Evolutionary conservation across 371 early-diverging fungal genomes (phyloP), one percentile per base, ranked within the genome.

Genomic region (Mucor indicus): DNA sequence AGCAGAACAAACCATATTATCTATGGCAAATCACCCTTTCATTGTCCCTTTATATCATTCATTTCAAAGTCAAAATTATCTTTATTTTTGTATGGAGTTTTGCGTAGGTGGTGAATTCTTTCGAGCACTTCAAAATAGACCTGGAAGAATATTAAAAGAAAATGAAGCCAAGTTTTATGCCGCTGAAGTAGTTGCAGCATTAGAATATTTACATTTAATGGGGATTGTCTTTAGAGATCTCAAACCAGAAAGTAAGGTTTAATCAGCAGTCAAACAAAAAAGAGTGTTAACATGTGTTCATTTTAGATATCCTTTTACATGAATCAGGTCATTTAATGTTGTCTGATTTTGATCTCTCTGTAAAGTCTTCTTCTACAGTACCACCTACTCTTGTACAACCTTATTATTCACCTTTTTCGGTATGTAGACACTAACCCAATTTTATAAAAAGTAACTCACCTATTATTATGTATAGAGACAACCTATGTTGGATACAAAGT

Each of bases 41-140:
- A 92, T 99, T 60, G 98, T 98, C 37, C 89, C 90, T 62, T 80
- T 99, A 36, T 87, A 86, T 61, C 95, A 92, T 60, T 94, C 97
- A 10, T 96, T 98, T 67, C 94, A 97, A 65, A 91, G 94, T 12
- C 67, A 78, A 35, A 66, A 79, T 17, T 69, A 92, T 48, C 77
- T 98, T 25, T 96, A 94, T 64, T 70, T 99, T 55, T 91, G 96
- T 22, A 78, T 99, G 85, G 96, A 97, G 48, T 99, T 93, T 79
- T 93, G 96, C 29, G 86, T 89, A n/a, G 99, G 99, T 39, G 99
- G 99, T n/a, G 99, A 99, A 77, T 75, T 99, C 48, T 99, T 99
- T 65, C 85, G 86, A 50, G 60, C 53, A 19, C 25, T 36, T 9
- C 46, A 50, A 27, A 38, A 41, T 67, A 91, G 83, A 93, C 81